Evolutionary conservation across 1,284 basidiomycete genomes (phyloP).

Genomic region (Tremellales sp.): DNA sequence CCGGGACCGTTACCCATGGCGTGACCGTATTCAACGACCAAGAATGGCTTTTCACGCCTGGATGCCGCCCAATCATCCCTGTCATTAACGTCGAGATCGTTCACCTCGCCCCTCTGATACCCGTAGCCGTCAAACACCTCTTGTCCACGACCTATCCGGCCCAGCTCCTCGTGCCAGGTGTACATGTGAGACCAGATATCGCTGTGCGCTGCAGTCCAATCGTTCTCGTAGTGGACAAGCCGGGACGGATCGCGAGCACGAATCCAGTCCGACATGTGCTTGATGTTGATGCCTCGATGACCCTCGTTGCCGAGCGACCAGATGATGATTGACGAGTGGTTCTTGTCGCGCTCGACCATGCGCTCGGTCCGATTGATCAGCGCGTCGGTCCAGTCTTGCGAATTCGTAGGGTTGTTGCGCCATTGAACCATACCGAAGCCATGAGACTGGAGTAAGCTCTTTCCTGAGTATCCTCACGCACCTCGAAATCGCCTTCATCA

Average conservation of each 20-base stretch:
- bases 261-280: slow-evolving; percentile 13
- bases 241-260: slow-evolving; percentile 14
- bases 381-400: slow-evolving; percentile 8
- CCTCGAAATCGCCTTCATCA: slow-evolving; percentile 27
- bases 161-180: slow-evolving; percentile 11
- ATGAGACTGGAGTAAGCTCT: too few relatives aligned
- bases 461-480: too few relatives aligned
- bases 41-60: slow-evolving; percentile 15
- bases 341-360: slow-evolving; percentile 28
- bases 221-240: slow-evolving; percentile 25
- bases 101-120: slow-evolving; percentile 7
- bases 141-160: slow-evolving; percentile 11
- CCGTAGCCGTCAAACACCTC: too few relatives aligned
- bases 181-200: slow-evolving; percentile 28
- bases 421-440: slow-evolving; percentile 18
- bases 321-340: slow-evolving; percentile 23
- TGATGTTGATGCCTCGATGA: slow-evolving; percentile 18
- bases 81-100: too few relatives aligned
- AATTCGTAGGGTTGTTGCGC: slow-evolving; percentile 12
- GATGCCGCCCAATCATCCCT: too few relatives aligned
- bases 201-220: slow-evolving; percentile 8
- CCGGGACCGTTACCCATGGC: slow-evolving; percentile 29
- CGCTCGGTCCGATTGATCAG: slow-evolving; percentile 17
- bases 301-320: slow-evolving; percentile 28
- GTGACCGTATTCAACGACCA: slow-evolving; percentile 22